Evolutionary conservation across 805 yeast species (phyloP), one percentile per base, ranked within the genome.

Genomic region (Candida cerambycidarum): DNA sequence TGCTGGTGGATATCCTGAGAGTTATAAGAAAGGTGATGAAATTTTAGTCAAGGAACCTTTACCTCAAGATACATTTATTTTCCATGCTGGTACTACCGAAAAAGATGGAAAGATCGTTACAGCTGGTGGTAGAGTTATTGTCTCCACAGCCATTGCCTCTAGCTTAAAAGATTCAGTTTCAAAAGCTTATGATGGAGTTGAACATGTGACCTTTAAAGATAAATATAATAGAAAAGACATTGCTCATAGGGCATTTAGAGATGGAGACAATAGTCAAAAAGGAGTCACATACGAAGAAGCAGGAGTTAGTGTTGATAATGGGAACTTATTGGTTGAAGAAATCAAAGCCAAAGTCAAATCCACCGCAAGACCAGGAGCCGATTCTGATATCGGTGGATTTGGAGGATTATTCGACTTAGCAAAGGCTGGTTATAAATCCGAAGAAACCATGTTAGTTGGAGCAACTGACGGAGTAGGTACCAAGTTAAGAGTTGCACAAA

Each of bases 391-490:
- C 55, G 99, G 99, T 60, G 99, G 99, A 1, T 93, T 93, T 59
- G 99, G 99, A 53, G 99, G 99, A 53, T 70, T 92, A 33, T 95
- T 93, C 53, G 99, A 95, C 63, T 75, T 93, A 57, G 78, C 81
- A 53, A 81, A 82, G 39, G 95, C 96, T 34, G 98, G 98, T 5
- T 93, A 83, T 67, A 80, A 82, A 53, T 79, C 89, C 15, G 80
- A 77, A 51, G 82, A 85, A 44, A 82, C 89, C n/a, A 67, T 93
- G 43, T 72, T 93, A 45, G 98, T 93, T 32, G 97, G 93, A 46
- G 98, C 99, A 46, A 93, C 99, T 36, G 99, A 93, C 68, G 99
- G 99, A 68, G 98, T 93, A 45, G 99, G 99, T 53, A 92, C 99
- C 47, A 93, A 93, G 69, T 79, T 93, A 53, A 82, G 89, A 75